Base-by-base conservation (phyloP, 192 early-diverging fungal species). In the Backusella sp. region DNA sequence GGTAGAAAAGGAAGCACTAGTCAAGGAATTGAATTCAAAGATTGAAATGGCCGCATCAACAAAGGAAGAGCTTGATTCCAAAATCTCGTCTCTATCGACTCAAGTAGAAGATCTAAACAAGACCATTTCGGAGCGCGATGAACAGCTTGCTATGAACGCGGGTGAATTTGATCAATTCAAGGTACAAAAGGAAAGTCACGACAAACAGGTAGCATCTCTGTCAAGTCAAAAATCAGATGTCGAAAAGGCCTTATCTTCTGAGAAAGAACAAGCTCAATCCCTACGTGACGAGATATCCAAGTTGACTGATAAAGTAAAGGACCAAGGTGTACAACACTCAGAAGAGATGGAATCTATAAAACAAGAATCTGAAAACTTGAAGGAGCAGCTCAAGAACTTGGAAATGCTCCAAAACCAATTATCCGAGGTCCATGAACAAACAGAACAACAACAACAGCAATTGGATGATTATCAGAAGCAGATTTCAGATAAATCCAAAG, bases 81-180 rank as follows among this genome's bases (percentile, higher is more conserved):
- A 56, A 65, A 19, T 65, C 11, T 9, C 52, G 19, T 74, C 36
- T 15, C n/a, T 69, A 17, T 39, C 36, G 23, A 35, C 34, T 19
- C 36, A 69, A 42, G 14, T 74, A 28, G 36, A 74, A 14, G 36
- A 56, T 6, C 5, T 62, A 4, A 39, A 74, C 39, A 28, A 32
- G 3, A 56, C 56, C 14, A 39, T 65, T 17, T 65, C n/a, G 8
- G 28, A 41, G 26, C 21, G 34, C 1, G 56, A 74, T 6, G 56
- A 66, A 30, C 17, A 65, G 23, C 52, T 69, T 39, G 68, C 68
- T 21, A 23, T 23, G 8, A 69, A 37, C 21, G 34, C 37, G 21
- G 68, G 68, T 11, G 35, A 69, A 11, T 69, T 69, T 14, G 68
- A 69, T 69, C 68, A 69, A 37, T 69, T 69, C 21, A 36, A 69